Conservation (phyloP, 257 asterid genomes). For the Jacaranda mimosifolia region DNA sequence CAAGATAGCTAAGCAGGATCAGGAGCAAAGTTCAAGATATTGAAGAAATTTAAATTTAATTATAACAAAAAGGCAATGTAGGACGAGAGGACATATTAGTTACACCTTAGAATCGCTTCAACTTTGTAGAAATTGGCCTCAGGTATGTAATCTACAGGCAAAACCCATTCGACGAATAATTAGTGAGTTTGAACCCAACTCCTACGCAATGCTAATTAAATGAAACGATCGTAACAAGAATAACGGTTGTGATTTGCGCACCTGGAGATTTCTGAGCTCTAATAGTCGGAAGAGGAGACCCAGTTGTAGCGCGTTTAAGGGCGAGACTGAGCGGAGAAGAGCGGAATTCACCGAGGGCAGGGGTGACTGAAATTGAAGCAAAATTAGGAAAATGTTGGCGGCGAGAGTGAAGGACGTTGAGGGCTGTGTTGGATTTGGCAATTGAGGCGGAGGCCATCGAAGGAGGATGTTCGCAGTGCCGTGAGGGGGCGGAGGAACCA, state of each 20-base stretch:
- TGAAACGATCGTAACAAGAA: neutral
- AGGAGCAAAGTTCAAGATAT: no score
- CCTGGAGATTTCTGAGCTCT: constrained; percentile 65
- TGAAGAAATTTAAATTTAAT: no score
- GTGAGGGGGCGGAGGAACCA: neutral
- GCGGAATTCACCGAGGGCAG: constrained; percentile 33
- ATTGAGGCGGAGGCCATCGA: constrained; percentile 48
- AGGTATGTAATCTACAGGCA: constrained; percentile 63
- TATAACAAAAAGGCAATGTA: neutral
- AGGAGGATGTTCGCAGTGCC: constrained; percentile 32
- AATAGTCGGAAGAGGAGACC: constrained; percentile 47
- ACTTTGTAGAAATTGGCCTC: constrained; percentile 86
- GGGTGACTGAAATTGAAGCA: constrained; percentile 41
- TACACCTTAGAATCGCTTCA: constrained; percentile 90
- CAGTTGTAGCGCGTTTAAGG: constrained; percentile 34
- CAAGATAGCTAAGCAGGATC: neutral
- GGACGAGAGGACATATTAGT: neutral
- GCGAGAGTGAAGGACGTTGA: constrained; percentile 34
- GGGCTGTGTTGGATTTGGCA: constrained; percentile 39
- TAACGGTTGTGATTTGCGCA: neutral
- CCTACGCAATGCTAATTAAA: neutral
- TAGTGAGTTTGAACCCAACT: constrained; percentile 15
- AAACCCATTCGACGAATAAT: constrained; percentile 36
- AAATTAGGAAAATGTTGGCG: constrained; percentile 34
- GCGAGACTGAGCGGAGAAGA: constrained; percentile 39